These are phyloP conservation scores for Fragaria nilgerrensis DNA, from an alignment of 306 rosid genomes.

Conservation along the genomic window DNA sequence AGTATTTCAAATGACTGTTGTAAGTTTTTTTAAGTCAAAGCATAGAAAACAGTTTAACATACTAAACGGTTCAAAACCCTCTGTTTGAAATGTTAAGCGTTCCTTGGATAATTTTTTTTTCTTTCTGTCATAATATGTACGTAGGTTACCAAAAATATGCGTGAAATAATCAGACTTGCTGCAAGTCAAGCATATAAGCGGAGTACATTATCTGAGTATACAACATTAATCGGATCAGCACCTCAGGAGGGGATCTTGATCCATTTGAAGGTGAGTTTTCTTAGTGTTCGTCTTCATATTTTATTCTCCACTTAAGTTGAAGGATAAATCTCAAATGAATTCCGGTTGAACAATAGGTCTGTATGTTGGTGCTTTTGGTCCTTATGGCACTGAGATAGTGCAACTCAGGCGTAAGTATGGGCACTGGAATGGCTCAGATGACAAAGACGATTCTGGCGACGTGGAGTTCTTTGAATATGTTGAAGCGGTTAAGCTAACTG, in stretches of 20 bases:
- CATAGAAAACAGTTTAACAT: neutral
- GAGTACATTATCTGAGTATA: conserved; percentile 64
- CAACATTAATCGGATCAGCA: conserved; percentile 67
- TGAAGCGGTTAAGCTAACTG: conserved; percentile 96
- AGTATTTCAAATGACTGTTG: neutral
- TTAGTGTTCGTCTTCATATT: conserved; percentile 4
- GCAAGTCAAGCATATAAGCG: conserved; percentile 83
- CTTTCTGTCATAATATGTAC: too few species aligned
- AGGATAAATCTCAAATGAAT: conserved; percentile 14
- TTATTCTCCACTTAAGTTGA: neutral
- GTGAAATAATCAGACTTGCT: conserved; percentile 87
- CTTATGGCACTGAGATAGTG: conserved; percentile 89
- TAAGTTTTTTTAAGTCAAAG: neutral
- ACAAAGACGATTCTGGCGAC: conserved; percentile 50
- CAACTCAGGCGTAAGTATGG: conserved; percentile 86
- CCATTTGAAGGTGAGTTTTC: conserved; percentile 75
- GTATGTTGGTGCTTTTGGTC: conserved; percentile 94
- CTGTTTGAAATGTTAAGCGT: conserved; percentile 10
- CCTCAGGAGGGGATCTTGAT: conserved; percentile 67
- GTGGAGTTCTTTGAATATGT: conserved; percentile 91
- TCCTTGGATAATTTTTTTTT: conserved; percentile 25
- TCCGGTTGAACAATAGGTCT: conserved; percentile 60
- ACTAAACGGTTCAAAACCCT: neutral
- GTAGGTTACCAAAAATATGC: conserved; percentile 78
- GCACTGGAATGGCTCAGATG: conserved; percentile 71